Evolutionary conservation across 164 flowering plant species (phyloP).

Genomic region (Vitis rupestris): DNA sequence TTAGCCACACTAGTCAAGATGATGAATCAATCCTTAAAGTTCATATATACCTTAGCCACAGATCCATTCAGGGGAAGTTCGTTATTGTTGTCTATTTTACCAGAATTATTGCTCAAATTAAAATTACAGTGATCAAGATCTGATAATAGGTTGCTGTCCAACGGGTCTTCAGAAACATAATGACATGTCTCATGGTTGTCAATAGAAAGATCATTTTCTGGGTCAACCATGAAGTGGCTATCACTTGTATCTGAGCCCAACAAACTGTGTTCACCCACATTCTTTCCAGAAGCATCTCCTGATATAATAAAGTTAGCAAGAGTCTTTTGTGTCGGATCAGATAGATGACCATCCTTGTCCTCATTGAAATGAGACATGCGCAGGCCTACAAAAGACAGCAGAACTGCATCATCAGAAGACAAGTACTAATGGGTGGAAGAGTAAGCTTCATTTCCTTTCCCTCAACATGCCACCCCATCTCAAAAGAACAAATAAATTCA

Average conservation of each 20-base stretch:
- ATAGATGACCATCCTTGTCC: slow-evolving; percentile 37
- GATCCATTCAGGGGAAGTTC: slow-evolving; percentile 9
- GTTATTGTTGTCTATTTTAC: slow-evolving; percentile 17
- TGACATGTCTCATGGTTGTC: slow-evolving; percentile 16
- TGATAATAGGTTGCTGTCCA: slow-evolving; percentile 16
- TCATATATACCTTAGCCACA: slow-evolving; percentile 22
- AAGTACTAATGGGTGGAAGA: not conserved
- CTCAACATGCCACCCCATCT: too few relatives aligned
- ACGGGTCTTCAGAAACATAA: slow-evolving; percentile 24
- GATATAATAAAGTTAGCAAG: slow-evolving; percentile 47
- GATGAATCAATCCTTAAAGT: not conserved
- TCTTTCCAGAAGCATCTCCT: slow-evolving; percentile 37
- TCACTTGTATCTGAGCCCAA: slow-evolving; percentile 24
- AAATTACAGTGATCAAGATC: slow-evolving; percentile 20
- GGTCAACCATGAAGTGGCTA: slow-evolving; percentile 18
- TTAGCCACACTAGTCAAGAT: not conserved
- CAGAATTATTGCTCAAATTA: slow-evolving; percentile 14
- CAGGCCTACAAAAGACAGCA: slow-evolving; percentile 49
- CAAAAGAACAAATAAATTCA: too few relatives aligned
- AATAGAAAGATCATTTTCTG: slow-evolving; percentile 20
- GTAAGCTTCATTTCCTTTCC: too few relatives aligned
- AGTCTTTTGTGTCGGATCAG: slow-evolving; percentile 70
- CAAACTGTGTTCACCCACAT: slow-evolving; percentile 16
- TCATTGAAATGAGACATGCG: slow-evolving; percentile 86
- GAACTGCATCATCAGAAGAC: not conserved